Conservation (phyloP, 2,329 filamentous ascomycete genomes). For the Sarocladium brachiariae region DNA sequence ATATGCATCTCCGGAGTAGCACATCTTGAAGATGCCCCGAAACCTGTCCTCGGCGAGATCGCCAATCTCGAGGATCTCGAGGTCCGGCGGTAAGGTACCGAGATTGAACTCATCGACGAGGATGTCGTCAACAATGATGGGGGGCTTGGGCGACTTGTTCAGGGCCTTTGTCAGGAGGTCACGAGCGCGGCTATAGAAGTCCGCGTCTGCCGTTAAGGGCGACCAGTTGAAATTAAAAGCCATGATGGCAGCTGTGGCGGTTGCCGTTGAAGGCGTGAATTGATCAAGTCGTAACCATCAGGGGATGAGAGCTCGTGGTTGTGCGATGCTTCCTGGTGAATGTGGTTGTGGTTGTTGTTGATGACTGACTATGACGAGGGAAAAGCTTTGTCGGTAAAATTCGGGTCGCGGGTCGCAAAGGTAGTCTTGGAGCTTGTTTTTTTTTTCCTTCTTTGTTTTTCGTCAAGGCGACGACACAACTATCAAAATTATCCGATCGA, state of each 20-base stretch:
- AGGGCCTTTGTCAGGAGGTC: slow-evolving; percentile 91
- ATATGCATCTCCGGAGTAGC: slow-evolving; percentile 91
- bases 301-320: slow-evolving; percentile 11
- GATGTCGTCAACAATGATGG: slow-evolving; percentile 99
- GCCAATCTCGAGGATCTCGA: slow-evolving; percentile 96
- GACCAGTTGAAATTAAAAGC: slow-evolving; percentile 99
- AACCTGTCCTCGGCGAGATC: slow-evolving; percentile 96
- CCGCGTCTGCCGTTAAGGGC: slow-evolving; percentile 90
- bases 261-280: slow-evolving; percentile 12
- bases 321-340: background rate
- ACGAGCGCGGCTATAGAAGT: slow-evolving; percentile 82
- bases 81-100: slow-evolving; percentile 84
- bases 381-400: slow-evolving; percentile 9
- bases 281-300: slow-evolving; percentile 24
- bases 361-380: background rate
- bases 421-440: background rate
- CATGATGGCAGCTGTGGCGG: slow-evolving; percentile 58
- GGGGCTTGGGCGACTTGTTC: slow-evolving; percentile 96
- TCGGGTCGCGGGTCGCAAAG: slow-evolving; percentile 5
- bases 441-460: too few species aligned
- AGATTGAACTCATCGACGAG: slow-evolving; percentile 96
- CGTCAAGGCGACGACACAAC: too few species aligned
- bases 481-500: too few species aligned
- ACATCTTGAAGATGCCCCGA: slow-evolving; percentile 99
- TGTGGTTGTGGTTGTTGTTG: background rate